Percentiles rank a stretch among this genome's conserved stretches.
These are phyloP conservation scores for Fusarium tanahbumbuense DNA, from an alignment of 2,329 filamentous ascomycete genomes.

Conservation along the genomic window DNA sequence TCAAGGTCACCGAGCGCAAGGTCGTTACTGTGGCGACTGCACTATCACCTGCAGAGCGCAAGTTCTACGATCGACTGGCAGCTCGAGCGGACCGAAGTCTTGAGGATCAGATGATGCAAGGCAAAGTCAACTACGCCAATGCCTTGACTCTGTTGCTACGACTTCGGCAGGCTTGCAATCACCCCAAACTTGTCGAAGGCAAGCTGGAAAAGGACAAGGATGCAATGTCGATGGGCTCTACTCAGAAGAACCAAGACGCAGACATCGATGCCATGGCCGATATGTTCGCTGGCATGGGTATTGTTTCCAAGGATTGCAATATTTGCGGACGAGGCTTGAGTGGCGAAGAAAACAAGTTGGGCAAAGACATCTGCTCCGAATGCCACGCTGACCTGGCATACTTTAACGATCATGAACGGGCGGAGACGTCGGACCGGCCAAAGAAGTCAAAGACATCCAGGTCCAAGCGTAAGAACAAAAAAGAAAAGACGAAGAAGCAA, in stretches of 20 bases:
- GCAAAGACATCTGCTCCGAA: constrained; percentile 72
- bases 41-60: constrained; percentile 82
- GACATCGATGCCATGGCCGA: constrained; percentile 88
- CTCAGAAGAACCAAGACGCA: constrained; percentile 64
- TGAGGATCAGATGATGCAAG: constrained; percentile 83
- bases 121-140: constrained; percentile 88
- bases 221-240: constrained; percentile 74
- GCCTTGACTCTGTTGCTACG: constrained; percentile 92
- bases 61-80: constrained; percentile 87
- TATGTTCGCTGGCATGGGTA: constrained; percentile 85
- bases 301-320: constrained; percentile 82
- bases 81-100: constrained; percentile 87
- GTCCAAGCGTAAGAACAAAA: constrained; percentile 34
- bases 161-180: constrained; percentile 93
- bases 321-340: constrained; percentile 80
- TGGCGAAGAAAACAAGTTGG: constrained; percentile 56
- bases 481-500: constrained; percentile 25
- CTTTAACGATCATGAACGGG: constrained; percentile 62
- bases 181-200: constrained; percentile 86
- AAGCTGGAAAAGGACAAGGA: constrained; percentile 91
- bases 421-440: constrained; percentile 56
- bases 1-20: constrained; percentile 92
- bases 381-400: constrained; percentile 81
- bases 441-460: constrained; percentile 39
- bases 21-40: constrained; percentile 82